phyloP scores from a whole-genome alignment of 202 grass and related monocot species.

The Brachypodium distachyon region DNA sequence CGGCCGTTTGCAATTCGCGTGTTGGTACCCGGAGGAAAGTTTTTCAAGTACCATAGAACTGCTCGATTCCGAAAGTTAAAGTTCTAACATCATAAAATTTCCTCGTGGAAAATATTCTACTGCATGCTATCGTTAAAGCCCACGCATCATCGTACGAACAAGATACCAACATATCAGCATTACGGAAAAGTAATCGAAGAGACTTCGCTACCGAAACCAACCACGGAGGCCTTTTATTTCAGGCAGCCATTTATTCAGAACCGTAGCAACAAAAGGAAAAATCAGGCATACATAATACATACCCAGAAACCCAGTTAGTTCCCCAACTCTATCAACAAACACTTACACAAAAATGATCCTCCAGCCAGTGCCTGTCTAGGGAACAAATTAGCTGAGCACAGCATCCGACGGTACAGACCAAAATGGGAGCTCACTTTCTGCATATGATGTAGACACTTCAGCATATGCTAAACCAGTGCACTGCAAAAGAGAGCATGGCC shows the following conservation, averaged over 20 bases:
- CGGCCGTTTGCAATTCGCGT: too few relatives aligned
- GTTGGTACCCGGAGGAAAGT: too few relatives aligned
- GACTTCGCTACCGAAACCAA: too few relatives aligned
- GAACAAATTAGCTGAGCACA: not conserved
- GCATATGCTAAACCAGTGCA: not conserved
- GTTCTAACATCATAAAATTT: too few relatives aligned
- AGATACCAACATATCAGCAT: not conserved
- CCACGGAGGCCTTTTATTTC: not conserved
- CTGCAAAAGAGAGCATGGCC: not conserved
- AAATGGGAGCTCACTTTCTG: not conserved
- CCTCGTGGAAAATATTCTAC: too few relatives aligned
- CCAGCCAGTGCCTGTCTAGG: not conserved
- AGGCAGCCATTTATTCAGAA: slow-evolving; percentile 22
- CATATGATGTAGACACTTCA: not conserved
- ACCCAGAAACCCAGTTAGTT: not conserved
- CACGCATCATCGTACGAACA: not conserved
- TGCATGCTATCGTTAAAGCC: not conserved
- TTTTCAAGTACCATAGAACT: too few relatives aligned
- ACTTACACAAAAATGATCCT: not conserved
- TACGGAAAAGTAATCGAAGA: too few relatives aligned
- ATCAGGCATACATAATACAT: not conserved
- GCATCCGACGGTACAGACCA: not conserved
- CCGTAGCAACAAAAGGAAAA: not conserved
- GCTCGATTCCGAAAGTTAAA: too few relatives aligned
- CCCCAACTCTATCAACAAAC: slow-evolving; percentile 2